Evolutionary conservation across 2,329 filamentous ascomycete species (phyloP).

Genomic region (Bertia moriformis): DNA sequence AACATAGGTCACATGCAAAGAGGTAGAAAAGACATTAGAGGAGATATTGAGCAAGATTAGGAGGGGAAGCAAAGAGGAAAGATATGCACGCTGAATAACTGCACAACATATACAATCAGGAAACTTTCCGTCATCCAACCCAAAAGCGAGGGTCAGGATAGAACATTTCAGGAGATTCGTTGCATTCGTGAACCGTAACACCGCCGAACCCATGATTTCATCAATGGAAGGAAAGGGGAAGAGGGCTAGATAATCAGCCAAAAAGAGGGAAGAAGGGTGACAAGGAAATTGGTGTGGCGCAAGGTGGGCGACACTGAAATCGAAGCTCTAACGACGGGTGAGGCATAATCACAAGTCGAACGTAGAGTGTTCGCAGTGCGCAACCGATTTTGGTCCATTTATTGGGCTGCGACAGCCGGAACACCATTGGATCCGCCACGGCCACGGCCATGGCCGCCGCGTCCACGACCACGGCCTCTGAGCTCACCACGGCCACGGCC

Average conservation of each 20-base stretch:
- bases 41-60: not conserved
- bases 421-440: not conserved
- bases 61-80: not conserved
- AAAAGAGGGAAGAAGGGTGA: not conserved
- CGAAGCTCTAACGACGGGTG: no score
- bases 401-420: no score
- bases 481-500: conserved; percentile 29
- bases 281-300: no score
- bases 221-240: not conserved
- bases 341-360: no score
- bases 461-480: conserved; percentile 10
- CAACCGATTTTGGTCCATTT: no score
- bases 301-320: no score
- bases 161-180: not conserved
- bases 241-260: not conserved
- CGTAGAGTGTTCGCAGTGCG: no score
- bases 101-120: not conserved
- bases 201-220: not conserved
- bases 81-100: not conserved
- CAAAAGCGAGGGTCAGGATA: no score
- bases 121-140: not conserved
- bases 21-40: not conserved
- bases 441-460: conserved; percentile 7
- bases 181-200: not conserved
- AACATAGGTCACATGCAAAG: not conserved